Conservation (phyloP, 1,284 basidiomycete genomes). For the Cerioporus squamosus region DNA sequence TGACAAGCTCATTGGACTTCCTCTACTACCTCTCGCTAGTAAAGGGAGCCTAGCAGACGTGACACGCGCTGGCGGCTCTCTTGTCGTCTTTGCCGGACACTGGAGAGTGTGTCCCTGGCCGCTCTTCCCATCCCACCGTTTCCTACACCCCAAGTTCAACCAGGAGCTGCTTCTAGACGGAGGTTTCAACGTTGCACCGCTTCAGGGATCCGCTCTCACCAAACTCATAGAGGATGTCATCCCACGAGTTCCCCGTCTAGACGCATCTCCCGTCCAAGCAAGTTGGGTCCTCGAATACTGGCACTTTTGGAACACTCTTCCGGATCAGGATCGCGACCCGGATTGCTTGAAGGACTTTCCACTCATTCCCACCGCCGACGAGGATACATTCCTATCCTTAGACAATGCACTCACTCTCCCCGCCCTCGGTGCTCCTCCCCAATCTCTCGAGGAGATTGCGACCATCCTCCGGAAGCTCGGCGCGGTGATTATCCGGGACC, state of each 20-base stretch:
- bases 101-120: constrained; percentile 12
- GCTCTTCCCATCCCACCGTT: constrained; percentile 27
- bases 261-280: neutral
- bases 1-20: constrained; percentile 30
- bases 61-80: too few relatives aligned
- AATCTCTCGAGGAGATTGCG: neutral
- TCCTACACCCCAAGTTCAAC: constrained; percentile 32
- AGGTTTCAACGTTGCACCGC: neutral
- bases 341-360: neutral
- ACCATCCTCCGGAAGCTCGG: constrained; percentile 9
- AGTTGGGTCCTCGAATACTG: neutral
- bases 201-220: neutral
- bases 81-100: constrained; percentile 18
- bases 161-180: neutral
- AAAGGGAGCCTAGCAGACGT: neutral
- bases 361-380: constrained; percentile 6
- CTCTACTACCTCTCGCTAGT: constrained; percentile 40
- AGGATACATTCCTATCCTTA: neutral
- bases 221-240: neutral
- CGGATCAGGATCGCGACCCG: neutral
- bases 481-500: neutral
- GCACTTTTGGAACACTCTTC: neutral
- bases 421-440: neutral
- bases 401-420: neutral
- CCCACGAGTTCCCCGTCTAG: neutral